A percentile compares a stretch with the other conserved stretches of the same genome.
Evolutionary conservation across 306 rosid genomes (phyloP).

Genomic region (Morella rubra): DNA sequence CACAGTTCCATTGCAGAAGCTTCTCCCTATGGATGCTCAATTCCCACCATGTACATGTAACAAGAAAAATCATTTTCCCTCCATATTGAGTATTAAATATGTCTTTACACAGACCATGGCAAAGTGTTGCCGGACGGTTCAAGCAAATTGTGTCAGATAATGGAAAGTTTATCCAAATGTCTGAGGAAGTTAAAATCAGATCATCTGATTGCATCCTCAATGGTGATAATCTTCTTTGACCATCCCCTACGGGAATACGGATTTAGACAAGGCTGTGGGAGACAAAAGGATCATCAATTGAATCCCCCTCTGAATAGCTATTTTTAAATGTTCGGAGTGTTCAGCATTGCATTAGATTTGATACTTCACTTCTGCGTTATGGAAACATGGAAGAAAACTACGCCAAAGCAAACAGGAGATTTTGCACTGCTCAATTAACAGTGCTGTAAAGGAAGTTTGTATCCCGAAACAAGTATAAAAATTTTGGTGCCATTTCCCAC

Average conservation of each 20-base stretch:
- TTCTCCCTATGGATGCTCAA: background rate
- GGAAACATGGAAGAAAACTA: constrained; percentile 2
- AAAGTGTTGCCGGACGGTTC: background rate
- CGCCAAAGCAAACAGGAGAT: background rate
- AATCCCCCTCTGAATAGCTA: background rate
- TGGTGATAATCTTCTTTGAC: background rate
- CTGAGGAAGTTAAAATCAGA: constrained; percentile 1
- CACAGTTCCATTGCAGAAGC: background rate
- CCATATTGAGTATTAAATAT: background rate
- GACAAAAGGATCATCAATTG: background rate
- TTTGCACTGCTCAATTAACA: constrained; percentile 5
- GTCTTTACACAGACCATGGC: background rate
- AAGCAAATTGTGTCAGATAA: background rate
- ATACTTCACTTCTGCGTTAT: constrained; percentile 7
- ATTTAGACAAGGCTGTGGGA: constrained; percentile 6
- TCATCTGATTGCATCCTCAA: background rate
- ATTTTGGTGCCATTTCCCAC: constrained; percentile 22
- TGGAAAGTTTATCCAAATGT: background rate
- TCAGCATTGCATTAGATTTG: background rate
- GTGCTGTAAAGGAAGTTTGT: constrained; percentile 1
- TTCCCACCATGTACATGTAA: background rate
- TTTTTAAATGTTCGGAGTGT: background rate
- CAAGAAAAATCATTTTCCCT: background rate
- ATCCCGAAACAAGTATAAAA: constrained; percentile 11
- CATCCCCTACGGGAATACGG: background rate